Base-by-base conservation (phyloP, 202 grass and related monocot genomes). In the Cymbopogon flexuosus region DNA sequence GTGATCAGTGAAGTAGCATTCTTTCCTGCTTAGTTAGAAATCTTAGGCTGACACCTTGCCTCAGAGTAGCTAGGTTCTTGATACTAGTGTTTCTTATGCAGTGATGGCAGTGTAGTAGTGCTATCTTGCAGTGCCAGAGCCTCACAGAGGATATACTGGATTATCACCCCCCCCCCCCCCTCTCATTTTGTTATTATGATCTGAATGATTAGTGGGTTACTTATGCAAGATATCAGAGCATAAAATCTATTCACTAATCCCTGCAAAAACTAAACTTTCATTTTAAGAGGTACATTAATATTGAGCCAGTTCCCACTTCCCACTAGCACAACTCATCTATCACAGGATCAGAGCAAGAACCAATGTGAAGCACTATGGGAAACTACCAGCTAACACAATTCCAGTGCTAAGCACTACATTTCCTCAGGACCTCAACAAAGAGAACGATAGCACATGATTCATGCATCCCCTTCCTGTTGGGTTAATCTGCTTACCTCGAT, bases 81-180 rank as follows among this genome's bases (percentile, higher is more conserved):
- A 79, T 79, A 79, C 63, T 51, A 18, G 45, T 79, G 76, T 79
- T 79, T 79, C 76, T 79, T 39, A 39, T 56, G 76, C 30, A 78
- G 62, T 37, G 46, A 65, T 79, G 62, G 42, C 11, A 78, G 31
- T 24, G 31, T 35, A 52, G 43, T 54, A 67, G 15, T 21, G 8
- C n/a, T 79, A 14, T n/a, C 63, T 13, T 29, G 47, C 23, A 49
- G 39, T 70, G 67, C 12, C 13, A 6, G 21, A 69, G 34, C 64
- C 33, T 39, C 3, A 37, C 8, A 10, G 64, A 39, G 34, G 64
- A 3, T 10, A 40, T 13, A 68, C 67, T 18, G 40, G 13, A 35
- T 1, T 45, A 27, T 70, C 0, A 4, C 5, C 11, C 2, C 18
- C 6, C 1, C 13, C 5, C 2, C 4, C 43, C 2, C 2, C 41